Evolutionary conservation across 257 asterid genomes (phyloP), one percentile per base, ranked within the genome.

Genomic region (Solanum ossicruentum): DNA sequence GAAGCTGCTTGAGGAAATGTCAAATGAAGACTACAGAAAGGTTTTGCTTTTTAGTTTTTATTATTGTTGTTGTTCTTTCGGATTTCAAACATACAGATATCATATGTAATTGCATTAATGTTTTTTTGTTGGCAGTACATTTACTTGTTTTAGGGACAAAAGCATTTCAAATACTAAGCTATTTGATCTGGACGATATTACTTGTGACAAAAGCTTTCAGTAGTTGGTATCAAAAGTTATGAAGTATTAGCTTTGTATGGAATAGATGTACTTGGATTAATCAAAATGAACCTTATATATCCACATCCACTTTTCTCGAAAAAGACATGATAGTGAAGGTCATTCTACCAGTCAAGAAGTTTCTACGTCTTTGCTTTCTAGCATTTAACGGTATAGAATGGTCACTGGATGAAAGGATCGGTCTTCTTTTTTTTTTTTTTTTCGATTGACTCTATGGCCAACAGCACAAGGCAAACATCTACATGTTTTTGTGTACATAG

Each of bases 1-100:
- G 16, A 82, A 82, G 67, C 79, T 86, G 56, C 47, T 86, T 17
- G 83, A 86, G 77, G 20, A 61, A 3, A 49, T 82, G 78, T 26
- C 85, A 20, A 72, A 60, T 56, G 52, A 20, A 51, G 90, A 88
- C 84, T 51, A 65, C 52, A 82, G 88, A 60, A 85, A 88, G 88
- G 90, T 88, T 36, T 8, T 32, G 36, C 36, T 3, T 32, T 32
- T 32, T 32, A 32, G 69, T 21, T 18, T 20, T 65, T 23, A 49
- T 28, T 4, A 5, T 3, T 45, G 23, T 57, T 43, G 61, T 7
- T 51, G 12, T 15, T 52, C 18, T 85, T 12, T 32, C 8, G 1
- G 8, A 26, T 23, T 77, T 77, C 82, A 23, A 15, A 26, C 63
- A 51, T 77, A 51, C 23, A 49, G 21, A 2, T 13, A 8, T 49